Base-by-base conservation (phyloP, 768 basidiomycete genomes). In the Kwoniella dejecticola region DNA sequence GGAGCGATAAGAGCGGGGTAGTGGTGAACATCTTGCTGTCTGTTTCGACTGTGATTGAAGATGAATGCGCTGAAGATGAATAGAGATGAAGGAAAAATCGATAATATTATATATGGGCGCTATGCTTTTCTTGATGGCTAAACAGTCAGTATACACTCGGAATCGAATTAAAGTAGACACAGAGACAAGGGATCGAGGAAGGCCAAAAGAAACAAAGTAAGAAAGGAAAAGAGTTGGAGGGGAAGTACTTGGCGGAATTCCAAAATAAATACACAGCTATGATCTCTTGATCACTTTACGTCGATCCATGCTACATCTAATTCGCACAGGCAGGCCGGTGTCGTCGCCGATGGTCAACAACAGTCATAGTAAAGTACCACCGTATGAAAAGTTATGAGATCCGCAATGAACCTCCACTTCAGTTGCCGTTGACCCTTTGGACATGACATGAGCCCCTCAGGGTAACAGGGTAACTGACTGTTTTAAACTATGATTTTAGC, bases 1-100 rank as follows among this genome's bases (percentile, higher is more conserved):
- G 49, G n/a, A 66, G 41, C 13, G 66, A 62, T 21, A 67, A 49
- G 17, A 54, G 12, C 19, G 53, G 33, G 21, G 42, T 46, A 13
- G 29, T 19, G 10, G 15, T 45, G 41, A 59, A 54, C 62, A 58
- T 64, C 10, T 47, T 61, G 40, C 6, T 41, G 23, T 13, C 21
- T 12, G 31, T n/a, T n/a, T n/a, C n/a, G n/a, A n/a, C n/a, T n/a
- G n/a, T n/a, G 29, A 13, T 21, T 41, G n/a, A 5, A 12, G 8
- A 21, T 41, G 52, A 3, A 12, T 30, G 29, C 8, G 3, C 11
- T 6, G 10, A n/a, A 12, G 24, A 21, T 31, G 26, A n/a, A n/a
- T n/a, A n/a, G n/a, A n/a, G n/a, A n/a, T n/a, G n/a, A n/a, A n/a
- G n/a, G n/a, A n/a, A n/a, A n/a, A n/a, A n/a, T n/a, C n/a, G n/a